phyloP scores from a whole-genome alignment of 2,329 filamentous ascomycete species.

The Ascochyta viciae-villosae region DNA sequence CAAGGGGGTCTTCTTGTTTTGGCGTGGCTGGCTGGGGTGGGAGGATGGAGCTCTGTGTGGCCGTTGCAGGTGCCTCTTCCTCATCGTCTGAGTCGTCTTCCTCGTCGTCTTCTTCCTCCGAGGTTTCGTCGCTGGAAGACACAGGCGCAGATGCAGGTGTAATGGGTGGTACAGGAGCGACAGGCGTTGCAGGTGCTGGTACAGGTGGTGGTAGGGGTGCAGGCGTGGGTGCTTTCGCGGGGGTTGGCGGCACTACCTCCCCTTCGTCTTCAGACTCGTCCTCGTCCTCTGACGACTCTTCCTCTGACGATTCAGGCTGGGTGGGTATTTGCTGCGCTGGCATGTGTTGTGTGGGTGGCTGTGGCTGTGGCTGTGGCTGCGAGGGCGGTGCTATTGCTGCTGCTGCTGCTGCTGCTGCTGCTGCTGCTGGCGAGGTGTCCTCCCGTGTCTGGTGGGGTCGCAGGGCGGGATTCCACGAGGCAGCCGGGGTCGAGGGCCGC shows the following conservation, averaged over 20 bases:
- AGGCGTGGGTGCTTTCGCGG: slow-evolving; percentile 7
- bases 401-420: neutral
- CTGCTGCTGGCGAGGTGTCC: slow-evolving; percentile 8
- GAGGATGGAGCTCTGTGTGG: slow-evolving; percentile 24
- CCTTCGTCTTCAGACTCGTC: slow-evolving; percentile 14
- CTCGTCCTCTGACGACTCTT: slow-evolving; percentile 13
- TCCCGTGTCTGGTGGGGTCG: slow-evolving; percentile 44
- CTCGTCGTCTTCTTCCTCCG: slow-evolving; percentile 9
- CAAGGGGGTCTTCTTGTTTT: slow-evolving; percentile 22
- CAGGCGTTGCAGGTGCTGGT: neutral
- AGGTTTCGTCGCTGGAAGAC: slow-evolving; percentile 10
- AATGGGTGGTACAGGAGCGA: neutral
- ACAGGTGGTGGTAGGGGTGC: neutral
- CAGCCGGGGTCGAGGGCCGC: slow-evolving; percentile 23
- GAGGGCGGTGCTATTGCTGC: slow-evolving; percentile 16
- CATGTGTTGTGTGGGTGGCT: slow-evolving; percentile 10
- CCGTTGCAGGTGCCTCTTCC: slow-evolving; percentile 41
- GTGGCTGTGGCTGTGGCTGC: slow-evolving; percentile 20
- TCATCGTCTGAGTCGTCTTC: slow-evolving; percentile 40
- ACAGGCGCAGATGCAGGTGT: slow-evolving; percentile 4
- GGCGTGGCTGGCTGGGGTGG: slow-evolving; percentile 13
- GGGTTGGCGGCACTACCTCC: slow-evolving; percentile 5
- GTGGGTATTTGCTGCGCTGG: slow-evolving; percentile 15
- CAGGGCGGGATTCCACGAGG: slow-evolving; percentile 64
- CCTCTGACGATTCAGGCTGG: slow-evolving; percentile 24